A percentile compares a stretch with the other conserved stretches of the same genome.
These are phyloP conservation scores for Primulina eburnea DNA, from an alignment of 257 asterid species.

Conservation along the genomic window DNA sequence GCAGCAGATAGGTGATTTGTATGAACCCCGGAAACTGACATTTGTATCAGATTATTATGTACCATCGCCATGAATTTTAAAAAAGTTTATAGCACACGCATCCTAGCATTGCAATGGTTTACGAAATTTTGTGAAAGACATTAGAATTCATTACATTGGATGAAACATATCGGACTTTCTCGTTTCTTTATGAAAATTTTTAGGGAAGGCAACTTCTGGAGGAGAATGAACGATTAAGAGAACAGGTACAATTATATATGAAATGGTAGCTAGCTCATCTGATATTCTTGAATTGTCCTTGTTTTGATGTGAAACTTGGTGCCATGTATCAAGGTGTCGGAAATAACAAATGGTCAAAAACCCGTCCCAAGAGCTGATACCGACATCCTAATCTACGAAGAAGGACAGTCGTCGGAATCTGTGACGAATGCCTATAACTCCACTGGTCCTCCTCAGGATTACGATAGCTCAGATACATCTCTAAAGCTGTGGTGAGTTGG, in stretches of 20 bases:
- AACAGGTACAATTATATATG: constrained; percentile 41
- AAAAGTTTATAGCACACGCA: not conserved
- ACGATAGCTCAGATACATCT: constrained; percentile 65
- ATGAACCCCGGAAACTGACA: no score
- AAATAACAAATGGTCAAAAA: constrained; percentile 32
- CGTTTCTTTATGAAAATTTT: not conserved
- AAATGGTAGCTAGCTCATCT: not conserved
- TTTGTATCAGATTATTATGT: not conserved
- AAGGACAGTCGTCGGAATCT: constrained; percentile 78
- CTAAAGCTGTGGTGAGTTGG: constrained; percentile 72
- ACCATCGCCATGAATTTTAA: no score
- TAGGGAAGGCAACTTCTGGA: constrained; percentile 73
- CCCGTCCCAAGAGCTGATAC: constrained; percentile 34
- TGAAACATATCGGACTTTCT: not conserved
- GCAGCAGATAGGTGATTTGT: no score
- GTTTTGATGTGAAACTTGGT: not conserved
- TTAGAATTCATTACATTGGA: not conserved
- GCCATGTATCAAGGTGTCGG: constrained; percentile 41
- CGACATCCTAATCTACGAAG: constrained; percentile 44
- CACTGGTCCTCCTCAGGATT: constrained; percentile 54
- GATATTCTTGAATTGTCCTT: not conserved
- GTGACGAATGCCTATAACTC: constrained; percentile 50
- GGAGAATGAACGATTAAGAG: constrained; percentile 57
- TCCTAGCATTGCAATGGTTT: no score
- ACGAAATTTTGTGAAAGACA: not conserved